Conservation (phyloP, 306 rosid species). For the Gastrolobium villosum region DNA sequence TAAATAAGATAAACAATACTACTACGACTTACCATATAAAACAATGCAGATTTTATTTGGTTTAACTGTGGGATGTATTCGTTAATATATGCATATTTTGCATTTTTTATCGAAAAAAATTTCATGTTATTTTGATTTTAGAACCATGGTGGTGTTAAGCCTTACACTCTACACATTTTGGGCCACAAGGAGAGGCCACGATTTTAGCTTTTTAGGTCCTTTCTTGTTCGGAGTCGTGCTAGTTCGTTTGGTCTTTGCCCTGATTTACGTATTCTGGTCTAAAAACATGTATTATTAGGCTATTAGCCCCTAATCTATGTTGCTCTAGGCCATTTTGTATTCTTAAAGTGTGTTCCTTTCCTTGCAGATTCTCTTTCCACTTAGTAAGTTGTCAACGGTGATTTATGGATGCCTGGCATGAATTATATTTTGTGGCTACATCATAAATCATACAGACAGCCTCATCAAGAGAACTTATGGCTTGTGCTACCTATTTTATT, state of each 20-base stretch:
- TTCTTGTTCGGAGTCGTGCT: slow-evolving; percentile 76
- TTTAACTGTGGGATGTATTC: background rate
- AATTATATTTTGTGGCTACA: slow-evolving; percentile 86
- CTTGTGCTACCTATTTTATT: background rate
- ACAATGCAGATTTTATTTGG: too few species aligned
- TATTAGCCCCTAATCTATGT: background rate
- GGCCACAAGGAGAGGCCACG: slow-evolving; percentile 90
- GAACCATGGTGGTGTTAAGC: slow-evolving; percentile 62
- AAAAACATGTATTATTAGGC: background rate
- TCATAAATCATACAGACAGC: slow-evolving; percentile 82
- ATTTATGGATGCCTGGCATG: slow-evolving; percentile 82
- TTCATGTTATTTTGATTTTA: too few species aligned
- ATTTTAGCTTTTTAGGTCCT: slow-evolving; percentile 89
- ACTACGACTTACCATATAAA: background rate
- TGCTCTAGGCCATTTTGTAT: background rate
- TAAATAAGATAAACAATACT: background rate
- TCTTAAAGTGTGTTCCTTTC: background rate
- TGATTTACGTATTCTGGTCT: slow-evolving; percentile 75
- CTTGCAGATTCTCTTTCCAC: slow-evolving; percentile 54
- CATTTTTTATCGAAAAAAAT: background rate
- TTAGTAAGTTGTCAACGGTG: slow-evolving; percentile 74
- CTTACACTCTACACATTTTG: slow-evolving; percentile 89
- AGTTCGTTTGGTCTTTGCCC: slow-evolving; percentile 67
- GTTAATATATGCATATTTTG: background rate
- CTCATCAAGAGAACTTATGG: slow-evolving; percentile 66